Percentiles rank a stretch among this genome's conserved stretches.
Conservation (phyloP, 2,329 filamentous ascomycete species). For the Fusarium veterinarium region DNA sequence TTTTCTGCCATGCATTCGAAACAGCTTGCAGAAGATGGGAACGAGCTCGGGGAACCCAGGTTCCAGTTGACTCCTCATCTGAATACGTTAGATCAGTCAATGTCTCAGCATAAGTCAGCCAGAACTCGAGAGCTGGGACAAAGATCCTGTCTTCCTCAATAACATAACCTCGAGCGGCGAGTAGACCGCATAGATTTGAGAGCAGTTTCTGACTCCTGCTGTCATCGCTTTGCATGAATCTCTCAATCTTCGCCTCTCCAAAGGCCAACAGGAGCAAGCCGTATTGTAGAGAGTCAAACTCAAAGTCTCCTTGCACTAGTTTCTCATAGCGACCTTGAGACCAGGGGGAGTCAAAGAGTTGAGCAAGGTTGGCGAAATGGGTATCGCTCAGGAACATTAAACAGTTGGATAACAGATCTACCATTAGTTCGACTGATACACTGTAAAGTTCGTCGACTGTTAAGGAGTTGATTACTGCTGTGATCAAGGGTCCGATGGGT, state of each 20-base stretch:
- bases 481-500: slow-evolving; percentile 69
- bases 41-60: slow-evolving; percentile 70
- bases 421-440: slow-evolving; percentile 71
- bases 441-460: slow-evolving; percentile 68
- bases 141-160: slow-evolving; percentile 81
- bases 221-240: slow-evolving; percentile 65
- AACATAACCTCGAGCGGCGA: slow-evolving; percentile 73
- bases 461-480: slow-evolving; percentile 70
- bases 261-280: slow-evolving; percentile 75
- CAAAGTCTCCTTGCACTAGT: slow-evolving; percentile 69
- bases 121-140: slow-evolving; percentile 81
- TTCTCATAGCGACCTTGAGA: slow-evolving; percentile 65
- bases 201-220: slow-evolving; percentile 66
- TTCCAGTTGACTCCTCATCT: slow-evolving; percentile 56
- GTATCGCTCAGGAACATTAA: slow-evolving; percentile 69
- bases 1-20: slow-evolving; percentile 75
- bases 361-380: slow-evolving; percentile 67
- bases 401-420: slow-evolving; percentile 73
- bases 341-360: slow-evolving; percentile 71
- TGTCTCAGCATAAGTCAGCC: slow-evolving; percentile 80
- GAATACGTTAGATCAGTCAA: slow-evolving; percentile 69
- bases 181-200: slow-evolving; percentile 70
- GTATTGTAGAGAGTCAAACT: slow-evolving; percentile 73
- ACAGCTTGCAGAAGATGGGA: slow-evolving; percentile 72
- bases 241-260: slow-evolving; percentile 72